phyloP scores from a whole-genome alignment of 192 early-diverging fungal genomes.

The Linnemannia exigua region DNA sequence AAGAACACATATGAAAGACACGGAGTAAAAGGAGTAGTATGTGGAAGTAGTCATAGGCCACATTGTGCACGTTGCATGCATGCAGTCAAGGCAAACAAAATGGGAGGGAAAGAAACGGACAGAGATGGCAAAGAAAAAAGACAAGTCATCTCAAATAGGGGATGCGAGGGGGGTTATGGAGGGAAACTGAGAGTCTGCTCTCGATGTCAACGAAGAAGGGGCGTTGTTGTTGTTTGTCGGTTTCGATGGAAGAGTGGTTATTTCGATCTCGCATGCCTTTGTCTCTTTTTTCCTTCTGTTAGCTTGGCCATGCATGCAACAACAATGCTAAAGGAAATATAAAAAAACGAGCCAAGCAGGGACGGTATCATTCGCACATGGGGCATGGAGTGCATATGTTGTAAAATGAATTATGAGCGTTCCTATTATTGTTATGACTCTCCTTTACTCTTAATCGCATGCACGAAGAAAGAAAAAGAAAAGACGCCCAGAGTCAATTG shows the following conservation, averaged over 20 bases:
- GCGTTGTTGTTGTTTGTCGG: background rate
- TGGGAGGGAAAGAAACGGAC: background rate
- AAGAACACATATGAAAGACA: background rate
- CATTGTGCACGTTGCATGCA: background rate
- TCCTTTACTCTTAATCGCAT: background rate
- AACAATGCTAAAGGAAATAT: background rate
- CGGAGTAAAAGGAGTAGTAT: background rate
- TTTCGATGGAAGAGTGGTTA: slow-evolving; percentile 2
- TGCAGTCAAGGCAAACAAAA: background rate
- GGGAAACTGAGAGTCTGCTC: background rate
- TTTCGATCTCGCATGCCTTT: background rate
- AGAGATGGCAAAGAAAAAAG: background rate
- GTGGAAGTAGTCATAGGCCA: background rate
- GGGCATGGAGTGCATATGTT: background rate
- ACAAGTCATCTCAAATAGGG: too few species aligned
- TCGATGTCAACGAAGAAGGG: background rate
- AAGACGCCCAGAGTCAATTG: background rate
- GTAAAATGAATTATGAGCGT: background rate
- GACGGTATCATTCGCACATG: background rate
- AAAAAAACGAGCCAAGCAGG: slow-evolving; percentile 8
- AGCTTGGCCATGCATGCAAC: background rate
- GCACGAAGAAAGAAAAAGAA: background rate
- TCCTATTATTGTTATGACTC: background rate
- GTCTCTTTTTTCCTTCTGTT: background rate
- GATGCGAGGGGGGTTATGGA: background rate